Evolutionary conservation across 2,329 filamentous ascomycete genomes (phyloP).

Genomic region (Hypoxylon sp.): DNA sequence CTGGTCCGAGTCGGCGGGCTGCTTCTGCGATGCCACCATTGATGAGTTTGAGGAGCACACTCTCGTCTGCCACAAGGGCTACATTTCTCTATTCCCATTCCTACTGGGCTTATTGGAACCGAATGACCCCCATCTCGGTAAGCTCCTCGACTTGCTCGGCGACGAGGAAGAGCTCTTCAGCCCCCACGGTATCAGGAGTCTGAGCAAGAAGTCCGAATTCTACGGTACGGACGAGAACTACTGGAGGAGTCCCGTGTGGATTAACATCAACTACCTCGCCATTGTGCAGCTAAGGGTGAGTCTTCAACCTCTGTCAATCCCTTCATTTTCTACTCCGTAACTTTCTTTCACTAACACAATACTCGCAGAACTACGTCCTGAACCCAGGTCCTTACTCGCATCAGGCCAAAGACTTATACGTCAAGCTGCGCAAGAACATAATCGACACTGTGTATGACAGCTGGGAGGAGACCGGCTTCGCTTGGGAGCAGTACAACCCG

Average conservation of each 20-base stretch:
- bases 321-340: neutral
- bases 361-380: constrained; percentile 70
- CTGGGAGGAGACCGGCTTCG: constrained; percentile 93
- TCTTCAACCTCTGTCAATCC: constrained; percentile 39
- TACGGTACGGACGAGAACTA: constrained; percentile 97
- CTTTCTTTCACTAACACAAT: constrained; percentile 27
- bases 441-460: constrained; percentile 88
- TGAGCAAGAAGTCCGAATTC: constrained; percentile 84
- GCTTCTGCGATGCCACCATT: constrained; percentile 94
- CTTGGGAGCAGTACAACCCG: constrained; percentile 98
- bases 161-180: constrained; percentile 92
- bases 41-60: constrained; percentile 93
- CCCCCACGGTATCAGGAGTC: constrained; percentile 85
- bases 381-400: constrained; percentile 75
- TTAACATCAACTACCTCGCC: constrained; percentile 94
- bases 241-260: constrained; percentile 95
- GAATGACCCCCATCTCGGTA: constrained; percentile 79
- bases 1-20: constrained; percentile 84
- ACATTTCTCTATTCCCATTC: constrained; percentile 94
- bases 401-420: constrained; percentile 80
- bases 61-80: constrained; percentile 96
- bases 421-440: constrained; percentile 81
- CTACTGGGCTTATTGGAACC: constrained; percentile 82
- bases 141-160: constrained; percentile 80
- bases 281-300: constrained; percentile 82